Evolutionary conservation across 1,284 basidiomycete species (phyloP).

Genomic region (Fistulinella cinereoalba): DNA sequence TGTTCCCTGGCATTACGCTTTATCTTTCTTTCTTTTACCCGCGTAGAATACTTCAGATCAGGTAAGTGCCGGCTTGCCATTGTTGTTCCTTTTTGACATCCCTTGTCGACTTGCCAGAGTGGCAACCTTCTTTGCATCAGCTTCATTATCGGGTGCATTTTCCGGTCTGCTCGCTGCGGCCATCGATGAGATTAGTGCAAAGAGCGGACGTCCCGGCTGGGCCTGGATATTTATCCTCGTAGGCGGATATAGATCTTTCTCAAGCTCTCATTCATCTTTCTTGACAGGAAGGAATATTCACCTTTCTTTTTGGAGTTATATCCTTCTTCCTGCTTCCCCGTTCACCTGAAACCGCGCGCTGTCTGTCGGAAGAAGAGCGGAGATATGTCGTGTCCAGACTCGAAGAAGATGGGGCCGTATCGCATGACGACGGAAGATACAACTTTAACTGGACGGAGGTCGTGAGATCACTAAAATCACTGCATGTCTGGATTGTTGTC

Average conservation of each 20-base stretch:
- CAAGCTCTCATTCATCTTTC: neutral
- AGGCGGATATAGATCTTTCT: too few relatives aligned
- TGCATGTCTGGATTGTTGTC: conserved; percentile 29
- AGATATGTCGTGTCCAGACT: conserved; percentile 10
- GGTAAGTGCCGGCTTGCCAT: conserved; percentile 33
- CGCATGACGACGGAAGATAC: conserved; percentile 35
- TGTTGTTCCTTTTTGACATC: too few relatives aligned
- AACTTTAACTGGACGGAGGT: conserved; percentile 40
- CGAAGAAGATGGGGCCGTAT: conserved; percentile 31
- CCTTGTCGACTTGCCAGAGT: too few relatives aligned
- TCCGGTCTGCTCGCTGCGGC: conserved; percentile 62
- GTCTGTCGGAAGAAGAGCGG: conserved; percentile 33
- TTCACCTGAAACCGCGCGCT: conserved; percentile 42
- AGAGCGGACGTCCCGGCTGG: conserved; percentile 44
- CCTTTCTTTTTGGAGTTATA: conserved; percentile 43
- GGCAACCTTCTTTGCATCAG: conserved; percentile 50
- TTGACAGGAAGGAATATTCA: conserved; percentile 50
- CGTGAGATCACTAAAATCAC: conserved; percentile 35
- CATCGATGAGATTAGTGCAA: conserved; percentile 52
- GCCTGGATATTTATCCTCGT: conserved; percentile 68
- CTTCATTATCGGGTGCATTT: conserved; percentile 60
- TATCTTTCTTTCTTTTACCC: conserved; percentile 62
- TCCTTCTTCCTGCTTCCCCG: conserved; percentile 52
- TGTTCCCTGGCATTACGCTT: conserved; percentile 56
- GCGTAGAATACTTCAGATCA: conserved; percentile 52